A percentile compares a stretch with the other conserved stretches of the same genome.
Conservation (phyloP, 139 green algal species). For the Picochlorum sp. region DNA sequence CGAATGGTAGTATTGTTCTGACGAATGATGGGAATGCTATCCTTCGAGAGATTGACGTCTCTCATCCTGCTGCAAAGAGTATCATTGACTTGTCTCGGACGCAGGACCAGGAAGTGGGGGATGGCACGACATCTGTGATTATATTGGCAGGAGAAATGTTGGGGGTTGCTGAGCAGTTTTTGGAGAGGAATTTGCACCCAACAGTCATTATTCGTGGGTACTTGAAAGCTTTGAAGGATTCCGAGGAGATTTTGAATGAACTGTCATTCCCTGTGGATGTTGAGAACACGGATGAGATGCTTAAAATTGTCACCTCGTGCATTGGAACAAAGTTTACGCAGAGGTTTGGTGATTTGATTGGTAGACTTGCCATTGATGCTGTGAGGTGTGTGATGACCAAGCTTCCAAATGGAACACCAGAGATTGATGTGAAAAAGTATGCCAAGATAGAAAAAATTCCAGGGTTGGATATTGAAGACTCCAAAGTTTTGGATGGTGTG, state of each 20-base stretch:
- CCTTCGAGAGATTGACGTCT: constrained; percentile 94
- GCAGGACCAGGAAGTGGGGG: constrained; percentile 86
- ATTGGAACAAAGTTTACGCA: constrained; percentile 98
- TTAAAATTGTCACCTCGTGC: constrained; percentile 91
- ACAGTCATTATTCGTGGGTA: constrained; percentile 92
- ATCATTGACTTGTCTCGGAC: constrained; percentile 98
- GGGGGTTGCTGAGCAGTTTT: constrained; percentile 80
- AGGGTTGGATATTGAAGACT: constrained; percentile 77
- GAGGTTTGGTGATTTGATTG: constrained; percentile 87
- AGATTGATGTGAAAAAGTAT: constrained; percentile 98
- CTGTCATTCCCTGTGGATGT: constrained; percentile 86
- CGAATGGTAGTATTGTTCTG: constrained; percentile 90
- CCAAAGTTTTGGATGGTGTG: constrained; percentile 79
- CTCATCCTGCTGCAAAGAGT: constrained; percentile 94
- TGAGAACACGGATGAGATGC: constrained; percentile 75
- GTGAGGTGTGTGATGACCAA: constrained; percentile 71
- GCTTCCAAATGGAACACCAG: constrained; percentile 45
- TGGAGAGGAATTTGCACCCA: constrained; percentile 91
- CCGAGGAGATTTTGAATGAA: constrained; percentile 71
- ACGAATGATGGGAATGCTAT: constrained; percentile 99
- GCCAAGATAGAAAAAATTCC: constrained; percentile 98
- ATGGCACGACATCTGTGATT: constrained; percentile 99
- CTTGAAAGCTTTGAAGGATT: constrained; percentile 76
- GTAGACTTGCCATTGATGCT: constrained; percentile 90
- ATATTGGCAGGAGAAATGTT: constrained; percentile 97